These are phyloP conservation scores for Alternaria rosae DNA, from an alignment of 2,329 filamentous ascomycete genomes.

Conservation along the genomic window DNA sequence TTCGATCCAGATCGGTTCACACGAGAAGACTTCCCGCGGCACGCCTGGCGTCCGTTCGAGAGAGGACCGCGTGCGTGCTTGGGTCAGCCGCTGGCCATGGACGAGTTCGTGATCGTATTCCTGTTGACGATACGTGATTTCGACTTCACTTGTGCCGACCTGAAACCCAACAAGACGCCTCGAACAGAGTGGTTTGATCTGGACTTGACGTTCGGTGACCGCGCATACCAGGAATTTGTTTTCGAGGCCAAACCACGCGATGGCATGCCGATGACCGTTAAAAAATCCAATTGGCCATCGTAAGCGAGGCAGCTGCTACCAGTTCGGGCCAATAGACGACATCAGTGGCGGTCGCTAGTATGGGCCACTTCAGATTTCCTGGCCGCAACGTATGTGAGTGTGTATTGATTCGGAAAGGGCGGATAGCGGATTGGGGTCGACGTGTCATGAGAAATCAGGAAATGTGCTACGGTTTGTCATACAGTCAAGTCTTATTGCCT, in stretches of 20 bases:
- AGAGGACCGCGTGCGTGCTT: constrained; percentile 64
- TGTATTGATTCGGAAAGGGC: background rate
- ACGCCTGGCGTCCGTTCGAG: constrained; percentile 64
- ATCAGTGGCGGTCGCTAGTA: background rate
- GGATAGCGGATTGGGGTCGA: background rate
- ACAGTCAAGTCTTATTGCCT: background rate
- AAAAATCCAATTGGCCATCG: constrained; percentile 22
- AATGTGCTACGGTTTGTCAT: background rate
- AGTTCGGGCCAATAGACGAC: background rate
- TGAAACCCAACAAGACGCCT: constrained; percentile 37
- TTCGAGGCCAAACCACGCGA: constrained; percentile 44
- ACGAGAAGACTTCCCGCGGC: constrained; percentile 52
- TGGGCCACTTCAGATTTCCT: background rate
- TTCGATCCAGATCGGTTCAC: constrained; percentile 49
- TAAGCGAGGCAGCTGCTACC: background rate
- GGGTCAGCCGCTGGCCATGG: constrained; percentile 63
- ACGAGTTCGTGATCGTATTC: constrained; percentile 61
- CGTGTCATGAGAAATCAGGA: background rate
- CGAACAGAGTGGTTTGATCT: constrained; percentile 36
- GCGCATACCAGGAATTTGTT: constrained; percentile 40
- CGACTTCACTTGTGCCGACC: constrained; percentile 51
- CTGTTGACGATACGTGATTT: constrained; percentile 60
- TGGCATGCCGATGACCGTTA: constrained; percentile 43
- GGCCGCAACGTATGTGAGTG: background rate
- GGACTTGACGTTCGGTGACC: constrained; percentile 40